Base-by-base conservation (phyloP, 257 asterid species). In the Linderniella brevidens region DNA sequence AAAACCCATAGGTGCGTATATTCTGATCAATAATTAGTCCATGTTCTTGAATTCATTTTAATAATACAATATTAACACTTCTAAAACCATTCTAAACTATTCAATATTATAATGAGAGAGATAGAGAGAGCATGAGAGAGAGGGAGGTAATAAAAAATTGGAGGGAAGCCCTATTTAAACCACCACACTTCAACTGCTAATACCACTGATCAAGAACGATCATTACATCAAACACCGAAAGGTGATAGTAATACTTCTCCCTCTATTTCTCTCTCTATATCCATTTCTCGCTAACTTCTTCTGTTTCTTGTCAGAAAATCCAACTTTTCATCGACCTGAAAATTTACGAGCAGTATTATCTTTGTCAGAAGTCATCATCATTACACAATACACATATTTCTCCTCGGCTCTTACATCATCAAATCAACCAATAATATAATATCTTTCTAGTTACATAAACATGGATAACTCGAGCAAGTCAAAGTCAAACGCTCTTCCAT, bases 301-400 rank as follows among this genome's bases (percentile, higher is more conserved):
- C 63, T 54, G 62, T 8, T 49, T 36, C 35, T 9, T 60, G 73
- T 65, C 73, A 70, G 74, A 43, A 59, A 53, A 66, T 58, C 70
- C 55, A 58, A 61, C 71, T 56, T 71, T 67, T 25, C 43, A 55
- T 25, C 32, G 32, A 25, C 32, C 32, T 25, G 32, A 25, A 25
- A 25, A 25, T 25, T 25, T 25, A 6, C 32, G 32, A 25, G 32
- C 32, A 25, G 32, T 25, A 25, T n/a, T 25, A 25, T 25, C 3
- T 25, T 25, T 25, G 32, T 25, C 32, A 25, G 32, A 25, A 25
- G 32, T 2, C 32, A 25, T 25, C 32, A 25, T 25, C 32, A 25
- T 25, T 25, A 25, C 3, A 6, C 32, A 25, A 2, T 25, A 25
- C 6, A 25, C 32, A 25, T 25, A 25, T 25, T 2, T 25, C 32